Evolutionary conservation across 805 yeast genomes (phyloP), one percentile per base, ranked within the genome.

Genomic region (Lipomyces sp.): DNA sequence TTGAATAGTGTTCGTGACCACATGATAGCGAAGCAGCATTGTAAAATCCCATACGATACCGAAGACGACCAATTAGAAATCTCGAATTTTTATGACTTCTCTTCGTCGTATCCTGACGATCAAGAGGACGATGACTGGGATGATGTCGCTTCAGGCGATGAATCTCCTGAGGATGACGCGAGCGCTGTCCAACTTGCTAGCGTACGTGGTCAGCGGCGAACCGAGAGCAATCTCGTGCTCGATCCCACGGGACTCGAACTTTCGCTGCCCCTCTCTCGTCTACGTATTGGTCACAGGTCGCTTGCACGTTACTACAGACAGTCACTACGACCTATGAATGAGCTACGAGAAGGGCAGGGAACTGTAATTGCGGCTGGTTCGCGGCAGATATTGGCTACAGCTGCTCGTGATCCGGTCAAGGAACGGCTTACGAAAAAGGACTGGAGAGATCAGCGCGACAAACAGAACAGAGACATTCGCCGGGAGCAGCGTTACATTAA

Each of bases 1-100:
- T 75, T 94, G 37, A 96, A 90, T 74, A 90, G 97, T 67, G 92
- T 90, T 10, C 87, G 97, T 72, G 95, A 91, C 54, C 99, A 95
- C 77, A 88, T 92, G 90, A 73, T 82, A 3, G 84, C 89, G 7
- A 95, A 95, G 77, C 86, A 92, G 65, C 99, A 95, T 77, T 89
- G 94, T 80, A 85, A 86, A 74, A 83, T 95, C 67, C 98, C 98
- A 0, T 95, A 90, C 77, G 98, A 95, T 73, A 78, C 86, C 0
- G 88, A 86, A 62, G 88, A 88, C 64, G 96, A 95, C 74, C 87
- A 87, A 74, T 83, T 87, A 58, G 89, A 88, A 74, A 82, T 94
- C 55, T 84, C 92, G 0, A 88, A 86, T 53, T 95, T 89, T 75
- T 95, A 95, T 75, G 97, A 94, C 75, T 93, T 91, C 78, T 81